These are phyloP conservation scores for Cutaneotrichosporon curvatum DNA, from an alignment of 1,284 basidiomycete genomes.

Conservation along the genomic window DNA sequence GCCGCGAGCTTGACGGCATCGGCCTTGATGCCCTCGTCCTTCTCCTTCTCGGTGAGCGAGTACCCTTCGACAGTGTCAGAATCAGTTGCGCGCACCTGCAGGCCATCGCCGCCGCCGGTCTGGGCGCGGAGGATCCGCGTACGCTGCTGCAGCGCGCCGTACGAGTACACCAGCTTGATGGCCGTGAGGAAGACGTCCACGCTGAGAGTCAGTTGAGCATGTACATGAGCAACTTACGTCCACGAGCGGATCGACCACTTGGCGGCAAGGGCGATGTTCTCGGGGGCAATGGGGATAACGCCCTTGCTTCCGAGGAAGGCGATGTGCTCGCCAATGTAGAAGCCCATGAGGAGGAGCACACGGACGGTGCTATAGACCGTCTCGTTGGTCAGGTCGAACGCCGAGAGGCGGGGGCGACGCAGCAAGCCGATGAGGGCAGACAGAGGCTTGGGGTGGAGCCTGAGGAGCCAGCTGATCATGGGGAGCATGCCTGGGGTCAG, in stretches of 20 bases:
- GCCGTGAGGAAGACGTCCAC: slow-evolving; percentile 37
- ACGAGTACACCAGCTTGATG: slow-evolving; percentile 25
- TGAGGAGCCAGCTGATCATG: slow-evolving; percentile 33
- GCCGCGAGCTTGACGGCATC: slow-evolving; percentile 17
- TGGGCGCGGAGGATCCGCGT: slow-evolving; percentile 14
- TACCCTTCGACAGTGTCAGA: slow-evolving; percentile 30
- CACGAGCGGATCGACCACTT: slow-evolving; percentile 28
- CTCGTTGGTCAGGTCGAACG: slow-evolving; percentile 13
- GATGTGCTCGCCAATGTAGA: slow-evolving; percentile 43
- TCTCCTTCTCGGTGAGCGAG: slow-evolving; percentile 25
- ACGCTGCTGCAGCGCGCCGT: slow-evolving; percentile 20
- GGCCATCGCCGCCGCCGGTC: too few relatives aligned
- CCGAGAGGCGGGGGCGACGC: slow-evolving; percentile 12
- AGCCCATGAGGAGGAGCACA: slow-evolving; percentile 30
- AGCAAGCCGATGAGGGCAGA: slow-evolving; percentile 19
- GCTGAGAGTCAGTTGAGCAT: slow-evolving; percentile 17
- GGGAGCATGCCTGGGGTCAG: slow-evolving; percentile 31
- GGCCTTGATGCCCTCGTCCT: slow-evolving; percentile 5
- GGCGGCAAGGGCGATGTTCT: slow-evolving; percentile 2
- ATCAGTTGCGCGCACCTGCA: slow-evolving; percentile 11
- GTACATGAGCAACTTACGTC: slow-evolving; percentile 32
- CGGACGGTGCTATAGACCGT: slow-evolving; percentile 37
- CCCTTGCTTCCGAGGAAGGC: slow-evolving; percentile 38
- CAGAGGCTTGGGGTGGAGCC: slow-evolving; percentile 32
- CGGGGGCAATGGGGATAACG: slow-evolving; percentile 29